A percentile compares a stretch with the other conserved stretches of the same genome.
Conservation (phyloP, 169 alveolate species). For the Pseudocohnilembus persalinus region DNA sequence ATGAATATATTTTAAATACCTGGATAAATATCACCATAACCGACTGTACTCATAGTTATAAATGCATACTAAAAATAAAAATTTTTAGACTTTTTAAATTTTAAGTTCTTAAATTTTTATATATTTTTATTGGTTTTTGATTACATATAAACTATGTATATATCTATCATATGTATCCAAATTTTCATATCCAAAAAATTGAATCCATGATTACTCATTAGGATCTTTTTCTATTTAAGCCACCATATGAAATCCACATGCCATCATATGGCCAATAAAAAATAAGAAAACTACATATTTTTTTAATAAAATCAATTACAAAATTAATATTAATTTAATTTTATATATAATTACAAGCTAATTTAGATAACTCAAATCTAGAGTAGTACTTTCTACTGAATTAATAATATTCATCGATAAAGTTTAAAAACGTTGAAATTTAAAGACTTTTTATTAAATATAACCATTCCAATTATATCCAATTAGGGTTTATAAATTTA, state of each 20-base stretch:
- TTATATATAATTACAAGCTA: background rate
- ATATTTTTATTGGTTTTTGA: no score
- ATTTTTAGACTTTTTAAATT: background rate
- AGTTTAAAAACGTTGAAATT: background rate
- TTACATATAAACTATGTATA: background rate
- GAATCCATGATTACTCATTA: background rate
- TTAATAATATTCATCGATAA: background rate
- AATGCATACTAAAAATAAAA: background rate
- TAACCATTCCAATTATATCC: background rate
- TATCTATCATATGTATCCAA: background rate
- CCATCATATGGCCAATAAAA: background rate
- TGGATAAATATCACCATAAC: background rate
- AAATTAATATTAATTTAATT: no score
- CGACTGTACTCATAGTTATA: background rate
- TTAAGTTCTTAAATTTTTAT: no score
- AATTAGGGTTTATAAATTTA: no score
- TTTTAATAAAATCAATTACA: no score
- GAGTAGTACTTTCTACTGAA: background rate
- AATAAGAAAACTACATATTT: background rate
- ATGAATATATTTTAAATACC: background rate
- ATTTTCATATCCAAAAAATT: background rate
- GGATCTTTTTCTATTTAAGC: background rate
- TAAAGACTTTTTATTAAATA: no score
- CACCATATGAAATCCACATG: background rate
- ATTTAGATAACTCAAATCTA: background rate